Conservation (phyloP, 192 early-diverging fungal species). For the Coemansia sp. region DNA sequence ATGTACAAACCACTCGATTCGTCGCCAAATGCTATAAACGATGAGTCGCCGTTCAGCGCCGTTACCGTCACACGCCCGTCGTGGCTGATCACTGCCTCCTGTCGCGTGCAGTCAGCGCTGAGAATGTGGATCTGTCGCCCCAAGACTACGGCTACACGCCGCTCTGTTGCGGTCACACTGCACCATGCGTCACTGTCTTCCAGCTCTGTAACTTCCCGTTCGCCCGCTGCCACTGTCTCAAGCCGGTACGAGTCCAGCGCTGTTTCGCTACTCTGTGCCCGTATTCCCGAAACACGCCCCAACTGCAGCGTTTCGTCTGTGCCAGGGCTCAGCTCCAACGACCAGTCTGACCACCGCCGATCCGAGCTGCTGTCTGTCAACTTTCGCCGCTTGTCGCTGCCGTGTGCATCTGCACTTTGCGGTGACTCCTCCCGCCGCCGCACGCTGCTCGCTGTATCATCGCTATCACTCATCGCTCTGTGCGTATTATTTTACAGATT, state of each 20-base stretch:
- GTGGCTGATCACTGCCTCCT: conserved; percentile 39
- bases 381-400: conserved; percentile 18
- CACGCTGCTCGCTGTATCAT: not conserved
- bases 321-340: conserved; percentile 18
- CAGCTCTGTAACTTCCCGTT: not conserved
- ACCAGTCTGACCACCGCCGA: conserved; percentile 18
- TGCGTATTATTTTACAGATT: not conserved
- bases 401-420: not conserved
- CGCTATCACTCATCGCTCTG: not conserved
- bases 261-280: conserved; percentile 8
- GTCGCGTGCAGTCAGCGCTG: conserved; percentile 13
- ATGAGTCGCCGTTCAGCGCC: conserved; percentile 32
- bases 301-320: conserved; percentile 49
- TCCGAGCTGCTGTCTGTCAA: not conserved
- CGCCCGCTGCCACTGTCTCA: conserved; percentile 36
- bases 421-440: not conserved
- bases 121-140: conserved; percentile 35
- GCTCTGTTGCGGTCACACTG: conserved; percentile 18
- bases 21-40: conserved; percentile 53
- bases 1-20: conserved; percentile 35
- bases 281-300: conserved; percentile 6
- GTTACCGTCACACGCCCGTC: conserved; percentile 15
- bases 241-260: conserved; percentile 43
- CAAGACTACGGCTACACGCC: conserved; percentile 31
- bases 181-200: conserved; percentile 12